These are phyloP conservation scores for Paxillus rubicundulus DNA, from an alignment of 768 basidiomycete species.

Conservation along the genomic window DNA sequence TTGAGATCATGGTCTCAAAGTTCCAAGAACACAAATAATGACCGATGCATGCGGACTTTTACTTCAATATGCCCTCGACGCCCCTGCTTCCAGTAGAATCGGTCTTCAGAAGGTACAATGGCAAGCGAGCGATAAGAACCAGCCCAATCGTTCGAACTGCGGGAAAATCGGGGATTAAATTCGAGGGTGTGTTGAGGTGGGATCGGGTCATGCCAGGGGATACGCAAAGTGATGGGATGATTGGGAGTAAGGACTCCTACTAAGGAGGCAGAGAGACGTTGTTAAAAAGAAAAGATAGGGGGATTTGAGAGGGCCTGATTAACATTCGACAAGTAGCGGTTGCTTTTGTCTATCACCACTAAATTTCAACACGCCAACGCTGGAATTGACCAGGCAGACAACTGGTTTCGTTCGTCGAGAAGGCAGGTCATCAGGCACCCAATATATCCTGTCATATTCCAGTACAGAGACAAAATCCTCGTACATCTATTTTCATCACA, in stretches of 20 bases:
- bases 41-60: conserved; percentile 49
- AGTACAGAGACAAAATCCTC: not conserved
- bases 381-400: not conserved
- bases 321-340: too few species aligned
- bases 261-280: conserved; percentile 14
- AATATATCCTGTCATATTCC: not conserved
- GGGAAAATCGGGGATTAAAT: conserved; percentile 40
- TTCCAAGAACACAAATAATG: conserved; percentile 43
- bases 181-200: conserved; percentile 41
- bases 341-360: too few species aligned
- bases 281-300: not conserved
- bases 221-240: conserved; percentile 36
- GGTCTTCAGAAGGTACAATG: conserved; percentile 43
- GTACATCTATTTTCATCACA: conserved; percentile 12
- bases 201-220: conserved; percentile 30
- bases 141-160: conserved; percentile 34
- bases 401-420: too few species aligned
- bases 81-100: conserved; percentile 34
- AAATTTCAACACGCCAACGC: not conserved
- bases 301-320: not conserved
- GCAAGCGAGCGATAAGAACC: conserved; percentile 35
- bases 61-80: conserved; percentile 44
- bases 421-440: not conserved
- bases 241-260: too few species aligned
- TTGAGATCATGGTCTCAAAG: conserved; percentile 31